Base-by-base conservation (phyloP, 2,329 filamentous ascomycete genomes). In the Fusarium ramigenum region DNA sequence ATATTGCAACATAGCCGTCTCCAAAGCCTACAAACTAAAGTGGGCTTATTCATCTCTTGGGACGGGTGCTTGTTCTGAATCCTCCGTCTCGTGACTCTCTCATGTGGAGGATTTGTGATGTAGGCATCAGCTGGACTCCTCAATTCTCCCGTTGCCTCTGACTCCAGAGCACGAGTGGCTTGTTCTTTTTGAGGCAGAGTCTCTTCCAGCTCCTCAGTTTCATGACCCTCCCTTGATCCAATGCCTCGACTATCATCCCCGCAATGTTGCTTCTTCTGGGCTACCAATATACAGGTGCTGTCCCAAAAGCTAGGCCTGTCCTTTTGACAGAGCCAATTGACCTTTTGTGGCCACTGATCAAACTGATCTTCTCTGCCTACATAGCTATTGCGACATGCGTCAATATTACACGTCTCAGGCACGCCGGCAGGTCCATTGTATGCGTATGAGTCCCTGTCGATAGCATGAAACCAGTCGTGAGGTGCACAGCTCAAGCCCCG, bases 201-300 rank as follows among this genome's bases (percentile, higher is more conserved):
- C 15, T 23, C n/a, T 34, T 15, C 16, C 6, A 5, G 4, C n/a
- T 19, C n/a, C 16, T 19, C n/a, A 19, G 6, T 1, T 2, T 19
- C 9, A 10, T 23, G 2, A 5, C 9, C 8, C 11, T 34, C 8
- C 19, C 19, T 14, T 28, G 9, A 15, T 19, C 7, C 12, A 15
- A 25, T 7, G 1, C 3, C 7, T 34, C 4, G 2, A 7, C 30
- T 19, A 15, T 34, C n/a, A 15, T 36, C 9, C 16, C 12, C 4
- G 12, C 18, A 6, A 15, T 9, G 0, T 12, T 19, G 6, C n/a
- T 52, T 52, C n/a, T 34, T 16, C 9, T 15, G n/a, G 3, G 6
- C 30, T 2, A 19, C 30, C 8, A 52, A 19, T 14, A 0, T 18
- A 50, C 46, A 23, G 5, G 10, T 18, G 3, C 5, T 23, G 10